phyloP scores from a whole-genome alignment of 1,139 yeast genomes.

The Blastobotrys elegans region DNA sequence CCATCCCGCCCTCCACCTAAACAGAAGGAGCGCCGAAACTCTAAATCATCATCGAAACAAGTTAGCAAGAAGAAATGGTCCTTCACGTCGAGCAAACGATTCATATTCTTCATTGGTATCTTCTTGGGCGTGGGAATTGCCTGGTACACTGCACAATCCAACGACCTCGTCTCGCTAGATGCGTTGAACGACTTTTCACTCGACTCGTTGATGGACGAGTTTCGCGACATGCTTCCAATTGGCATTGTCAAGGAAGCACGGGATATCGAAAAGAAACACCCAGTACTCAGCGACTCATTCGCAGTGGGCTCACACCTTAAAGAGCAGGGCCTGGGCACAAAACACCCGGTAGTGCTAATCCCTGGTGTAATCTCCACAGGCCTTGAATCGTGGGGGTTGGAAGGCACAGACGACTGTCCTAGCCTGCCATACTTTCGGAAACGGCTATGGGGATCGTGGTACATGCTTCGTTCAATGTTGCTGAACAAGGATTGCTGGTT shows the following conservation, averaged over 20 bases:
- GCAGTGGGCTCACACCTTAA: conserved; percentile 75
- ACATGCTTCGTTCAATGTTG: conserved; percentile 89
- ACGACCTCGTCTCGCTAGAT: conserved; percentile 39
- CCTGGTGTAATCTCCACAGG: conserved; percentile 98
- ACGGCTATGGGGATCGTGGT: conserved; percentile 94
- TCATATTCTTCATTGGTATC: conserved; percentile 53
- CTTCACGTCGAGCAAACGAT: conserved; percentile 24
- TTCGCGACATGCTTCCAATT: conserved; percentile 48
- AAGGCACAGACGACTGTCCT: conserved; percentile 73
- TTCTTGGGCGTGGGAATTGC: conserved; percentile 65
- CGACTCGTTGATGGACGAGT: conserved; percentile 37
- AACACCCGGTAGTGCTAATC: conserved; percentile 81
- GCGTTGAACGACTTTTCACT: conserved; percentile 56
- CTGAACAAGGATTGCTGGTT: conserved; percentile 92
- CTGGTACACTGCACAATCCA: conserved; percentile 53
- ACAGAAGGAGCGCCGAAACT: neutral
- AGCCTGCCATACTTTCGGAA: conserved; percentile 80
- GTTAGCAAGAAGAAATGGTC: conserved; percentile 10
- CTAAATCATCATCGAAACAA: neutral
- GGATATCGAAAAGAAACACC: conserved; percentile 44
- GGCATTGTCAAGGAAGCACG: conserved; percentile 56
- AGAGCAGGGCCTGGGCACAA: conserved; percentile 48
- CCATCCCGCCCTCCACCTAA: neutral
- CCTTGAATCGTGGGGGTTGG: conserved; percentile 86
- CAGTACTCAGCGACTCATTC: conserved; percentile 57